Conservation (phyloP, 177 flowering plant genomes). For the Vitis hybrid region DNA sequence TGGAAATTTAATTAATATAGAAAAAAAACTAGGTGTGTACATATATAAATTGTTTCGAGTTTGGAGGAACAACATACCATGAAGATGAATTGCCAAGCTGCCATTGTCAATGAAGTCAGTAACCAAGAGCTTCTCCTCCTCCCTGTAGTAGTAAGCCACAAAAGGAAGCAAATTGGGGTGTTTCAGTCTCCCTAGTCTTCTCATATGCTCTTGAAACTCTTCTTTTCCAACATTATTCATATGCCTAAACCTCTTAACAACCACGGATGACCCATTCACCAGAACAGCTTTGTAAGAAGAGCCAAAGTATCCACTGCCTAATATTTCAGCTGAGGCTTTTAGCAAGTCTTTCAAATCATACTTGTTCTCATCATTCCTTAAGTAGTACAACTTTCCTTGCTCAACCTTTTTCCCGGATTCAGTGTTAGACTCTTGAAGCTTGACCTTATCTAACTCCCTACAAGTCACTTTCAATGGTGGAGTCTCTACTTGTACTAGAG, state of each 20-base stretch:
- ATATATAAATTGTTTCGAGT: not conserved
- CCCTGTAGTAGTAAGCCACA: slow-evolving; percentile 75
- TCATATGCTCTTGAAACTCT: slow-evolving; percentile 92
- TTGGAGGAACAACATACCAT: slow-evolving; percentile 40
- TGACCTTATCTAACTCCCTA: not conserved
- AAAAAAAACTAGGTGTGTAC: no score
- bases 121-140: slow-evolving; percentile 84
- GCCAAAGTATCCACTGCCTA: slow-evolving; percentile 59
- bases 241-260: slow-evolving; percentile 79
- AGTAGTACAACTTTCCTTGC: slow-evolving; percentile 41
- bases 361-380: slow-evolving; percentile 41
- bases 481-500: not conserved
- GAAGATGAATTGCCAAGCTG: slow-evolving; percentile 78
- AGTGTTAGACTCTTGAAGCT: slow-evolving; percentile 10
- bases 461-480: slow-evolving; percentile 16
- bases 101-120: slow-evolving; percentile 48
- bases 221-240: slow-evolving; percentile 80
- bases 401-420: slow-evolving; percentile 14
- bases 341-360: slow-evolving; percentile 53
- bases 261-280: slow-evolving; percentile 45
- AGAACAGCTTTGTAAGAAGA: slow-evolving; percentile 53
- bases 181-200: slow-evolving; percentile 62
- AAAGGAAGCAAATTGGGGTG: slow-evolving; percentile 75
- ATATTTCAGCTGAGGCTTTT: slow-evolving; percentile 52
- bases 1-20: not conserved